phyloP scores from a whole-genome alignment of 1,284 basidiomycete genomes.

The Melampsora larici-populina region DNA sequence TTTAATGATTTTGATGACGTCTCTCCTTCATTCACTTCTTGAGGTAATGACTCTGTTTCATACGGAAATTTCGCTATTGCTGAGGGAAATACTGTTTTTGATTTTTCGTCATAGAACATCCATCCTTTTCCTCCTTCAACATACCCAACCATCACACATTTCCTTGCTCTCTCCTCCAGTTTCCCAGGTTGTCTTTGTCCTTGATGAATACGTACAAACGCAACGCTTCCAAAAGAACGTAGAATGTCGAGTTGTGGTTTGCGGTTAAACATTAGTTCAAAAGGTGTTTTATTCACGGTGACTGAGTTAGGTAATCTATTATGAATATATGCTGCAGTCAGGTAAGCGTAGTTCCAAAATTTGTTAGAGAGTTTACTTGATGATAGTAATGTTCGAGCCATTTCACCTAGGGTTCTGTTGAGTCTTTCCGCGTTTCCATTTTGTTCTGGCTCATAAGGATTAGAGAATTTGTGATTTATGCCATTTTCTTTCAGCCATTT shows the following conservation, averaged over 20 bases:
- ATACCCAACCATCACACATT: too few species aligned
- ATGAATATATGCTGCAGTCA: neutral
- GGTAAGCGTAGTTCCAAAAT: neutral
- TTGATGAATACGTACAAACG: neutral
- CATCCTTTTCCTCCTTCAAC: too few species aligned
- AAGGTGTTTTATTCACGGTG: neutral
- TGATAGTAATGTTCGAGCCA: neutral
- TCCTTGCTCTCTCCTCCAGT: too few species aligned
- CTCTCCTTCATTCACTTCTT: too few species aligned
- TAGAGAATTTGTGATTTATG: neutral
- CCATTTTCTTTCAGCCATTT: neutral
- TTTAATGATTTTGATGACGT: too few species aligned
- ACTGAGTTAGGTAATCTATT: conserved; percentile 1
- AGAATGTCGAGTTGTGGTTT: neutral
- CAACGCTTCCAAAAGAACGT: neutral
- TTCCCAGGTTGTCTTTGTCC: too few species aligned
- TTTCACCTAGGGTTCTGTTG: conserved; percentile 7
- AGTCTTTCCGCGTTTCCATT: neutral
- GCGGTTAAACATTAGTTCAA: neutral
- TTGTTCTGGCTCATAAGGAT: neutral
- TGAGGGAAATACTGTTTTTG: too few species aligned
- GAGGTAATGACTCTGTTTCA: too few species aligned
- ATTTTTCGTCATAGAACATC: too few species aligned
- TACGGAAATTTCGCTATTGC: too few species aligned
- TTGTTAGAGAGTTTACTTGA: neutral